Evolutionary conservation across 805 yeast species (phyloP), one percentile per base, ranked within the genome.

Genomic region (Phaffomyces opuntiae): DNA sequence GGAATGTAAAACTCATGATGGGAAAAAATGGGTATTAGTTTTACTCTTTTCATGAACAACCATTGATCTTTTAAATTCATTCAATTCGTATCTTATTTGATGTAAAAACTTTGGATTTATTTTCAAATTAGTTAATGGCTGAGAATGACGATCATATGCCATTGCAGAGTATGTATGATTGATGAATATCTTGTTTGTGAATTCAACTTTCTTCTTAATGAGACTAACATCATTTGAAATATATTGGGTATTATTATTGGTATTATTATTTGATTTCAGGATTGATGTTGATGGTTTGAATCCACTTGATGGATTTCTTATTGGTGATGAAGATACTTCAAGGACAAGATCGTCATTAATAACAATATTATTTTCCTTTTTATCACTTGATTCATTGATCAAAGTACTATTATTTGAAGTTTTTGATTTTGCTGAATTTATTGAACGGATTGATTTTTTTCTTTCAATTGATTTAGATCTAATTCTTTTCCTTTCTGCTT

Each of bases 21-120:
- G 73, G 58, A 81, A 83, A 60, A 75, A 81, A 56, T 85, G 91
- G 8, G 91, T 85, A 59, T 78, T 75, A 29, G 65, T 62, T 45
- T 70, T 73, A 35, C 87, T 79, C 34, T 68, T 65, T 46, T 76
- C 81, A 60, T 85, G 88, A 33, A 85, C 84, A 35, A 68, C 62
- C 95, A 85, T 85, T 46, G 77, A 83, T 50, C 76, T 72, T 59
- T 85, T 85, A 64, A 66, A 83, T 25, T 69, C 66, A 56, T 85
- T 85, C 54, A 85, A 61, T 57, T 85, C 91, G 36, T 67, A 64
- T 60, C 86, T 78, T 52, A 85, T 79, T 43, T 69, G 71, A 50
- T 71, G 72, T 46, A 81, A 72, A 51, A 73, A 66, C 25, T 61
- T 61, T 3, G 80, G 77, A 46, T 77, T 75, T n/a, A 74, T 63